A percentile compares a stretch with the other conserved stretches of the same genome.
These are phyloP conservation scores for Amesomyces nigricolor DNA, from an alignment of 2,329 filamentous ascomycete species.

Conservation along the genomic window DNA sequence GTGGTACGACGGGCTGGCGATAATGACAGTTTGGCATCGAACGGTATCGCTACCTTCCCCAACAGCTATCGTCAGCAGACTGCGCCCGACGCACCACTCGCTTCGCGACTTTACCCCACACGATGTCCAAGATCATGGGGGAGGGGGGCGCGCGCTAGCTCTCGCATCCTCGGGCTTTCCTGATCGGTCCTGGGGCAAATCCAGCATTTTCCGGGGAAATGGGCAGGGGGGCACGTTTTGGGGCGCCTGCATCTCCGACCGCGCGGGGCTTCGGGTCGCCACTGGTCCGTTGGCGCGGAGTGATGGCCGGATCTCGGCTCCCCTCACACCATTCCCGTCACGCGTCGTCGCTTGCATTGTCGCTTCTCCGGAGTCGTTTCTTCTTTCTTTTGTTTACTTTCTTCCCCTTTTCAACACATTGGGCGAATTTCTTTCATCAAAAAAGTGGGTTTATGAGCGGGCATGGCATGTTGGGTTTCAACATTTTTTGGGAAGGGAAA, in stretches of 20 bases:
- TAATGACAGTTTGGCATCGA: not conserved
- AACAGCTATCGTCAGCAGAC: conserved; percentile 1
- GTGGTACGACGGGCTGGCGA: not conserved
- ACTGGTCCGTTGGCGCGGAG: conserved; percentile 1
- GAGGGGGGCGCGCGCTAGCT: not conserved
- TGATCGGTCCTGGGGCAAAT: conserved; percentile 11
- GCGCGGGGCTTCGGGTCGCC: no score
- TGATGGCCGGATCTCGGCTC: not conserved
- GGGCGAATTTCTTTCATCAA: not conserved
- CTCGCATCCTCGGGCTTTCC: conserved; percentile 9
- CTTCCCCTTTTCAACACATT: not conserved
- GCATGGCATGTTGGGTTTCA: conserved; percentile 10
- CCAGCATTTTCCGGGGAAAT: conserved; percentile 8
- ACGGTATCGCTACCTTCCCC: not conserved
- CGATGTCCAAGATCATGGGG: conserved; percentile 2
- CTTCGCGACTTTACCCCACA: conserved; percentile 13
- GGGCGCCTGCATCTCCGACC: conserved; percentile 1
- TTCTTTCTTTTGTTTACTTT: not conserved
- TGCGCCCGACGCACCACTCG: not conserved
- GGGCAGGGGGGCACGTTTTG: not conserved
- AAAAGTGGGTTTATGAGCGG: conserved; percentile 14
- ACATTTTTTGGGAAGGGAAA: conserved; percentile 13
- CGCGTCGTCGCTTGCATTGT: not conserved
- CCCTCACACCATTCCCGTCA: no score
- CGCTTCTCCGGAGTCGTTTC: not conserved